A percentile compares a stretch with the other conserved stretches of the same genome.
Evolutionary conservation across 805 yeast species (phyloP).

Genomic region (Nematodospora valgi): DNA sequence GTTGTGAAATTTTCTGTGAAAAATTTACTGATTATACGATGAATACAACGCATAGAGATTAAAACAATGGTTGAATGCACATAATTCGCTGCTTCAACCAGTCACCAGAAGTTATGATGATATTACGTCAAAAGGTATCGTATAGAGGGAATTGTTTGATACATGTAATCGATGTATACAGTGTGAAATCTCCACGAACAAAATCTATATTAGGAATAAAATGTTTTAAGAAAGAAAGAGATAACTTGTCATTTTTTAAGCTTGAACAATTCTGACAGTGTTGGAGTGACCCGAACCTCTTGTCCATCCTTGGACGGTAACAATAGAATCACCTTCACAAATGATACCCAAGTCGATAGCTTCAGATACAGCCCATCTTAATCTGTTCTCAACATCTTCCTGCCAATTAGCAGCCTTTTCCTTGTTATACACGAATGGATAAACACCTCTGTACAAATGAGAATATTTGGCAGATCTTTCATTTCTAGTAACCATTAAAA

Average conservation of each 20-base stretch:
- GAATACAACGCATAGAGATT: no score
- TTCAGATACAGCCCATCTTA: conserved; percentile 87
- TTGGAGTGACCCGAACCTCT: conserved; percentile 98
- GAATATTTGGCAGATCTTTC: conserved; percentile 89
- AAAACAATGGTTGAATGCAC: no score
- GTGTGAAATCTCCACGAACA: no score
- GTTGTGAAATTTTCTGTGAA: no score
- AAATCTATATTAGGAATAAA: not conserved
- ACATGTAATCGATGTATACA: no score
- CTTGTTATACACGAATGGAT: conserved; percentile 84
- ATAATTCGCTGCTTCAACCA: no score
- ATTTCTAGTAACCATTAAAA: conserved; percentile 97
- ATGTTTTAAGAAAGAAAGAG: not conserved
- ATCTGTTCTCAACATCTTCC: conserved; percentile 92
- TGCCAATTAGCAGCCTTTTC: conserved; percentile 80
- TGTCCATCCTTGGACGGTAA: conserved; percentile 98
- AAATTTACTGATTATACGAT: no score
- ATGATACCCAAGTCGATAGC: conserved; percentile 85
- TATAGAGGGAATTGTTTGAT: no score
- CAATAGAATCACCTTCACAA: conserved; percentile 81
- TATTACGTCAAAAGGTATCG: no score
- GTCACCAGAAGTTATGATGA: no score
- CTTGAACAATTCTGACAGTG: conserved; percentile 89
- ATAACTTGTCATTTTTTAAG: conserved; percentile 34
- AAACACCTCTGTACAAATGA: conserved; percentile 97